Conservation (phyloP, 257 asterid species). For the Solanum medicagineum region DNA sequence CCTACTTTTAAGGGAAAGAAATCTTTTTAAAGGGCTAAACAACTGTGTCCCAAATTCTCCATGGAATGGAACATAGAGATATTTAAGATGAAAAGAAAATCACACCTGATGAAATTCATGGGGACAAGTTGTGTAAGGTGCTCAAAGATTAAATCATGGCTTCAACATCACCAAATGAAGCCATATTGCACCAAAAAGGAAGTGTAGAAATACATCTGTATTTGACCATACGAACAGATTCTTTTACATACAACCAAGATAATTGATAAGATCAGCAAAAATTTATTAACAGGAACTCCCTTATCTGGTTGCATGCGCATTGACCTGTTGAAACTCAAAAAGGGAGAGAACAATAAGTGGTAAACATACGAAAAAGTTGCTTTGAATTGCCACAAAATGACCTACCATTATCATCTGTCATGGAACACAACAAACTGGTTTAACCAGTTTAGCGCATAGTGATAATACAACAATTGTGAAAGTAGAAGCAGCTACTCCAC, state of each 20-base stretch:
- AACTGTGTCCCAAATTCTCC: not conserved
- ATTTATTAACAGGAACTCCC: not conserved
- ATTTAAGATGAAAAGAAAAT: not conserved
- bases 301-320: not conserved
- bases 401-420: not conserved
- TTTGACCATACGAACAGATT: not conserved
- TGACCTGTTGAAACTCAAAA: not conserved
- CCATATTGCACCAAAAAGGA: not conserved
- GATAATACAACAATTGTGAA: not conserved
- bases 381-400: not conserved
- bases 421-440: not conserved
- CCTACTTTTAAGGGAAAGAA: not conserved
- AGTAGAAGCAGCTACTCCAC: not conserved
- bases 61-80: not conserved
- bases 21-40: not conserved
- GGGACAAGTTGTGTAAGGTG: not conserved
- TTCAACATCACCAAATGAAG: not conserved
- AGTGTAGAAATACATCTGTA: not conserved
- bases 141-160: not conserved
- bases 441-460: not conserved
- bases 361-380: not conserved
- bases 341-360: not conserved
- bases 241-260: not conserved
- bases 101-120: not conserved
- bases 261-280: not conserved